Evolutionary conservation across 148 eudicot genomes (phyloP).

Genomic region (Beta vulgaris): DNA sequence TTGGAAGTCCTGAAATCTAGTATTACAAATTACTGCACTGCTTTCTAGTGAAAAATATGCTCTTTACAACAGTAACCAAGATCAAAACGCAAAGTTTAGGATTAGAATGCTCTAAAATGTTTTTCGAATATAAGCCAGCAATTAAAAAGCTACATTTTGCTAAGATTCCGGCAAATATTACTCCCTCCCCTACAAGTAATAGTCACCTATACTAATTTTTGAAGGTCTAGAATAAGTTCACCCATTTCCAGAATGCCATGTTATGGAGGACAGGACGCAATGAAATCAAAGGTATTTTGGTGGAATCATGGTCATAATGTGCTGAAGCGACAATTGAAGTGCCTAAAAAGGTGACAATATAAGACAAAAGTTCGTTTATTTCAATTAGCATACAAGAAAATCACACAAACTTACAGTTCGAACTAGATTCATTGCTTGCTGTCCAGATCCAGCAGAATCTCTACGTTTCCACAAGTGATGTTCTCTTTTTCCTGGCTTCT

Average conservation of each 20-base stretch:
- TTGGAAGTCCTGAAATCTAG: slow-evolving; percentile 73
- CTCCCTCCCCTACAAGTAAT: not conserved
- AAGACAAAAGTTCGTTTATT: not conserved
- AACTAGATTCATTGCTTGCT: slow-evolving; percentile 79
- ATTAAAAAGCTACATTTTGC: not conserved
- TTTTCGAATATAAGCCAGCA: not conserved
- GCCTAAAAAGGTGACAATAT: not conserved
- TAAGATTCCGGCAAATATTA: not conserved
- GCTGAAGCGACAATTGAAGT: not conserved
- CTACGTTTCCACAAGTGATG: slow-evolving; percentile 84
- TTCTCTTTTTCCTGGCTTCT: slow-evolving; percentile 66
- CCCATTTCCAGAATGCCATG: too few species aligned
- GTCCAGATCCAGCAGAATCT: slow-evolving; percentile 84
- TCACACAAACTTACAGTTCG: slow-evolving; percentile 51
- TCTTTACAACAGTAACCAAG: not conserved
- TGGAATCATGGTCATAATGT: not conserved
- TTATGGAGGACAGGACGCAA: not conserved
- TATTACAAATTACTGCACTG: not conserved
- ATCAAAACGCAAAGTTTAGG: too few species aligned
- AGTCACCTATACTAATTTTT: not conserved
- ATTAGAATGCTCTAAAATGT: too few species aligned
- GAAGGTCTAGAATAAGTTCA: not conserved
- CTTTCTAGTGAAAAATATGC: not conserved
- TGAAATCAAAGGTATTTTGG: not conserved
- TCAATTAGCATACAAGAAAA: not conserved